Evolutionary conservation across 768 basidiomycete species (phyloP), one percentile per base, ranked within the genome.

Genomic region (Lentinula boryana): DNA sequence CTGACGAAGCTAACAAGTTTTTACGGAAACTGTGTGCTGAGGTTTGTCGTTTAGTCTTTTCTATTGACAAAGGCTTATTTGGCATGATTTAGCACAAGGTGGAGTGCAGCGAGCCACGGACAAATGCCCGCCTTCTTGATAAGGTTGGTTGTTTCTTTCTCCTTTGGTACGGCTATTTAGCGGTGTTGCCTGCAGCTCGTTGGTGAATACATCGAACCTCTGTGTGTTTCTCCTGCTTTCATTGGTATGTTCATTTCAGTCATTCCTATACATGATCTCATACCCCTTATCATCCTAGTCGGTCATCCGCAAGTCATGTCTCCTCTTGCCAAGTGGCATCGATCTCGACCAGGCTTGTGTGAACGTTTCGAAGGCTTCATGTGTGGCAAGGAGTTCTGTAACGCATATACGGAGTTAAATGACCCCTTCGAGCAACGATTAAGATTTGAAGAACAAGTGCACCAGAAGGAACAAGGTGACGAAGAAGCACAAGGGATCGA

Each of bases 231-330:
- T 38, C 97, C 97, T 3, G 81, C 95, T 4, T 99, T 99, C 82
- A 98, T 99, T 66, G 87, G 91, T 89, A 66, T 51, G 80, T 60
- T 9, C 13, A 48, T 9, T 31, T 33, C 1, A 8, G 27, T 40
- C 23, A 33, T 32, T 5, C 60, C 35, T 21, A 32, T 23, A 21
- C 35, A 31, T 21, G 18, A 1, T 31, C 43, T 62, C n/a, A 57
- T 40, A 15, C 27, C 23, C n/a, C n/a, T 27, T 5, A 1, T 9
- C n/a, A 10, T 21, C 56, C 8, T 65, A 89, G 95, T 96, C 63
- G 97, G 97, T 33, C 97, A 98, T 76, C 97, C 97, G 15, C 95
- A 98, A 78, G 93, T 98, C 65, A 99, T 99, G 97, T 98, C 96
- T 0, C 97, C 97, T 2, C 87, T 99, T 38, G 97, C 97, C 73